Percentiles rank a stretch among this genome's conserved stretches.
Evolutionary conservation across 2,329 filamentous ascomycete genomes (phyloP).

Genomic region (Cercospora zeina): DNA sequence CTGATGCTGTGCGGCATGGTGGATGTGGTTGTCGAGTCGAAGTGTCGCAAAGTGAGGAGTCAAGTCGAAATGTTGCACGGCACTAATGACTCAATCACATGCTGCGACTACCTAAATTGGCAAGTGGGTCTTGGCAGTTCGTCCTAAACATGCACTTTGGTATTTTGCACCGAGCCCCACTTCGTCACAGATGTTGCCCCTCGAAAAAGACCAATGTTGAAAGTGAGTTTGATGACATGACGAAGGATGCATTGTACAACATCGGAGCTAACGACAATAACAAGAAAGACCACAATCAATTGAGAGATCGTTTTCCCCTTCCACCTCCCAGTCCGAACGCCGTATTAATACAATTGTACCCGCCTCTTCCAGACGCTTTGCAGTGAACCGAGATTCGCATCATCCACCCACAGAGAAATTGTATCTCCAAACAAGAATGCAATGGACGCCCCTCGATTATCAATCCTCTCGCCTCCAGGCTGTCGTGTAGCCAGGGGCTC

Average conservation of each 20-base stretch:
- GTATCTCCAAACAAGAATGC: neutral
- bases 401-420: neutral
- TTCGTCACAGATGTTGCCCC: no score
- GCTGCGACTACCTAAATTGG: neutral
- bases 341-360: neutral
- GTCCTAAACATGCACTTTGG: neutral
- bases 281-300: neutral
- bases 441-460: neutral
- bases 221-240: no score
- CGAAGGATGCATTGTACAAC: neutral
- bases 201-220: neutral
- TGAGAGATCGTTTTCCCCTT: neutral
- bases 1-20: slow-evolving; percentile 12
- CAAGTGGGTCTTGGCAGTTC: neutral
- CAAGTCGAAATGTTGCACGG: neutral
- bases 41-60: slow-evolving; percentile 1
- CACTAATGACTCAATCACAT: slow-evolving; percentile 10
- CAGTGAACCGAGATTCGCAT: neutral
- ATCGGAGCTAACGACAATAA: neutral
- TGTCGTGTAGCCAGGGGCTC: neutral
- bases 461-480: neutral
- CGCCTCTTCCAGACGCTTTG: neutral
- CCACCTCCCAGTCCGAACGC: neutral
- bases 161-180: no score
- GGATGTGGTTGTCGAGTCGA: neutral